Evolutionary conservation across 306 rosid species (phyloP), one percentile per base, ranked within the genome.

Genomic region (Castanea mollissima): DNA sequence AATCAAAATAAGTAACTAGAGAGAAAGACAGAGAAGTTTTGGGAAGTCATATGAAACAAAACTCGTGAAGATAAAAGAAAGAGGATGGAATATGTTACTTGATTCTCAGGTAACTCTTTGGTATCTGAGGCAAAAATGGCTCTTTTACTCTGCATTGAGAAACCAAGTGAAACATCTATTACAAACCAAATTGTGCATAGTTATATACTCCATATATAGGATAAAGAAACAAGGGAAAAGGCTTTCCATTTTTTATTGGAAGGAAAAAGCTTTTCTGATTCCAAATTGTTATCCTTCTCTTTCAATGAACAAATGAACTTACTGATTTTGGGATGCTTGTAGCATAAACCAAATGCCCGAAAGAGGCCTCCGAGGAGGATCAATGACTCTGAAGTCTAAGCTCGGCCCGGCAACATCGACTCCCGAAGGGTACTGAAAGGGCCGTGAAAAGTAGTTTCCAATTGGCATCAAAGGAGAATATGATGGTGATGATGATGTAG

Each of bases 331-430:
- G 15, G 93, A 90, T n/a, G 98, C 98, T 91, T 89, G 97, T 6
- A 96, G 90, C 88, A 81, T 90, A 34, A 96, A 96, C 99, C 99
- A 96, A 51, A 96, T 86, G 83, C 99, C 99, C 7, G 98, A 96
- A 78, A 89, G 94, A 62, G 97, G 96, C 77, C 98, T 81, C 20
- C 89, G 77, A 3, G 99, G 99, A 88, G 98, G 98, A 82, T 89
- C 89, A 59, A 91, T 92, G 10, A 93, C 93, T 73, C 96, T 82
- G 77, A 81, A 64, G 71, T 88, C 87, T 4, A 92, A 82, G 86
- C 90, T 89, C 9, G 96, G 90, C 15, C 93, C 98, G 60, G 93
- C 81, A 23, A 75, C 83, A 38, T 83, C 84, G 9, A 69, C 77
- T 16, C 76, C 86, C 67, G 83, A 77, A 41, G 86, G 90, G 25